Evolutionary conservation across 306 rosid species (phyloP).

Genomic region (Crotalaria pallida): DNA sequence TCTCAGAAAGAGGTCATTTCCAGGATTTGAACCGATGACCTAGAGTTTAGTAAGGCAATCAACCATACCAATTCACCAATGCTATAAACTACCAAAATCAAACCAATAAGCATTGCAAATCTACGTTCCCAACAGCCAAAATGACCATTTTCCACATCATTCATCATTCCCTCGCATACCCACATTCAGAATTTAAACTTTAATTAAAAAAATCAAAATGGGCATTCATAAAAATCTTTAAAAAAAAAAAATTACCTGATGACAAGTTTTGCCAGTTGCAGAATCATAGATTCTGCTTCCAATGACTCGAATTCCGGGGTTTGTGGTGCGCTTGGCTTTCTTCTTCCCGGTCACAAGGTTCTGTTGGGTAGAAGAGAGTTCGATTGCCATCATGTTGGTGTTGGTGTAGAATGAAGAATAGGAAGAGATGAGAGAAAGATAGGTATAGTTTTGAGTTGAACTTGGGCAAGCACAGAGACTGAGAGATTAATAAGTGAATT

Average conservation of each 20-base stretch:
- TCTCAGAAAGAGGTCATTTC: too few relatives aligned
- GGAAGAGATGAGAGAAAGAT: too few relatives aligned
- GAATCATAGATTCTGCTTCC: constrained; percentile 54
- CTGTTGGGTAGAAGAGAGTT: not conserved
- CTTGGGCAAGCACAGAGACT: not conserved
- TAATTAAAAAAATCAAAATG: not conserved
- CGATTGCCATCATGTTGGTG: not conserved
- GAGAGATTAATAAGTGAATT: not conserved
- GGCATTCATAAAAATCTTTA: not conserved
- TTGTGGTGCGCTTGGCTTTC: constrained; percentile 34
- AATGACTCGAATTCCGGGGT: constrained; percentile 36
- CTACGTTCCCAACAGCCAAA: not conserved
- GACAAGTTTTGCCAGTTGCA: constrained; percentile 51
- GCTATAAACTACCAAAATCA: too few relatives aligned
- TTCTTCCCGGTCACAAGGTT: not conserved
- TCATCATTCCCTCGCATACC: not conserved
- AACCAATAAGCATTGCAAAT: not conserved
- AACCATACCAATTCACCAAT: too few relatives aligned
- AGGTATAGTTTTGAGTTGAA: not conserved
- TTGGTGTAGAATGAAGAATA: not conserved
- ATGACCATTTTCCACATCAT: not conserved
- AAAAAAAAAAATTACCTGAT: constrained; percentile 41
- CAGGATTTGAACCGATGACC: too few relatives aligned
- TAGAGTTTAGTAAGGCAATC: too few relatives aligned
- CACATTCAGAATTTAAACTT: not conserved